phyloP scores from a whole-genome alignment of 345 rosid genomes.

The Boechera retrofracta region DNA sequence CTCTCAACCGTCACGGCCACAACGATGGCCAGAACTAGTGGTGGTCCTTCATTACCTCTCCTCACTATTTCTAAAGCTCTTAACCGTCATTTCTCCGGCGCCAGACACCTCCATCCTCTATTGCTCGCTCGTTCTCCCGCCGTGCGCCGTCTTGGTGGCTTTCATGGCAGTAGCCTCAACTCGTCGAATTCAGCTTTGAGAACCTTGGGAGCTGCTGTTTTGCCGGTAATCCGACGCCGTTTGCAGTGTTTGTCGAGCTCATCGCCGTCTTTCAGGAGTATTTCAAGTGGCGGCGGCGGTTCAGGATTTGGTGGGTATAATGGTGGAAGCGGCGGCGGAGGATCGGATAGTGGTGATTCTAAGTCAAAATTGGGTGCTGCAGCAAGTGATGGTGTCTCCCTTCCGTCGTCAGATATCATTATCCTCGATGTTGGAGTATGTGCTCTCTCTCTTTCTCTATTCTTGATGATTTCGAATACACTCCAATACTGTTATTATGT shows the following conservation, averaged over 20 bases:
- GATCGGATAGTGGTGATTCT: conserved; percentile 63
- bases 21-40: conserved; percentile 36
- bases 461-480: background rate
- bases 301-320: conserved; percentile 47
- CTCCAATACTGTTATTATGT: background rate
- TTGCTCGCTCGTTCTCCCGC: conserved; percentile 47
- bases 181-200: conserved; percentile 29
- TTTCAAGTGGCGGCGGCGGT: conserved; percentile 55
- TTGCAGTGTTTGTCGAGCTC: conserved; percentile 59
- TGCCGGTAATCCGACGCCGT: conserved; percentile 51
- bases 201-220: conserved; percentile 41
- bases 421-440: conserved; percentile 94
- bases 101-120: conserved; percentile 36
- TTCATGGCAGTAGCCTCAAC: conserved; percentile 17
- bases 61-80: conserved; percentile 63
- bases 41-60: conserved; percentile 44
- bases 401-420: conserved; percentile 68
- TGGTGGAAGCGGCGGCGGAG: conserved; percentile 53
- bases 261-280: conserved; percentile 56
- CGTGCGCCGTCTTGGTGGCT: conserved; percentile 32
- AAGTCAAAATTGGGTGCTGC: conserved; percentile 56
- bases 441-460: conserved; percentile 26
- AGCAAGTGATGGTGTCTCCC: conserved; percentile 53
- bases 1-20: conserved; percentile 45
- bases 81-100: conserved; percentile 49